Percentiles rank a stretch among this genome's conserved stretches.
Conservation (phyloP, 1,284 basidiomycete genomes). For the Mixia osmundae region DNA sequence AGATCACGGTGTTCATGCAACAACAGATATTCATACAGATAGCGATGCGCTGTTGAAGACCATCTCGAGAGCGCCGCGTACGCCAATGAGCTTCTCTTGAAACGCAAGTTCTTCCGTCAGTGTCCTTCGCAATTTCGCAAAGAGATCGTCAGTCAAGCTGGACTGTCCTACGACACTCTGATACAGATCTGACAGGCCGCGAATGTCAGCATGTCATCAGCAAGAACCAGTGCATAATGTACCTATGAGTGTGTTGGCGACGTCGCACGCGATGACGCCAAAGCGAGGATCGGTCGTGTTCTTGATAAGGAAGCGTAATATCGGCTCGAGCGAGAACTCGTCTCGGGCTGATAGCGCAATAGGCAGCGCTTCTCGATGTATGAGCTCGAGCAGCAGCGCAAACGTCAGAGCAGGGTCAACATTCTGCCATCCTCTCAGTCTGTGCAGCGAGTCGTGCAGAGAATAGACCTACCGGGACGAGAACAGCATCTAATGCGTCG, state of each 20-base stretch:
- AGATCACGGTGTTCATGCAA: too few relatives aligned
- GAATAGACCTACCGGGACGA: too few relatives aligned
- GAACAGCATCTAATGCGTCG: slow-evolving; percentile 71
- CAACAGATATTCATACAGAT: too few relatives aligned
- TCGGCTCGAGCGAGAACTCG: slow-evolving; percentile 77
- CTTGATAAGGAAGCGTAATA: slow-evolving; percentile 60
- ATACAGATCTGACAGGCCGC: slow-evolving; percentile 53
- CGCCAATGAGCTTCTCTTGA: slow-evolving; percentile 61
- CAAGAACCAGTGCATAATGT: slow-evolving; percentile 18
- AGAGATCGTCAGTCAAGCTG: slow-evolving; percentile 67
- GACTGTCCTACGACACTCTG: slow-evolving; percentile 73
- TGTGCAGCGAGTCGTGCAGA: slow-evolving; percentile 41
- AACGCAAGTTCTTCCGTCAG: slow-evolving; percentile 68
- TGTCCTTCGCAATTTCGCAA: slow-evolving; percentile 60
- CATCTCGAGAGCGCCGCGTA: slow-evolving; percentile 82
- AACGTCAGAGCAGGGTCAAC: slow-evolving; percentile 67
- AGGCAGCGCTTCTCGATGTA: slow-evolving; percentile 71
- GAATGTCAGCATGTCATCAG: slow-evolving; percentile 1
- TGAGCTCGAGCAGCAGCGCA: slow-evolving; percentile 75
- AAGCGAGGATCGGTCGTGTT: slow-evolving; percentile 77
- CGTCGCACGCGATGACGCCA: slow-evolving; percentile 63
- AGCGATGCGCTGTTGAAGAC: too few relatives aligned
- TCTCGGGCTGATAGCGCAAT: slow-evolving; percentile 73
- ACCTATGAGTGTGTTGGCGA: slow-evolving; percentile 66
- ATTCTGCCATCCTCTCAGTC: slow-evolving; percentile 26